Base-by-base conservation (phyloP, 2,329 filamentous ascomycete genomes). In the Lachnellula arida region DNA sequence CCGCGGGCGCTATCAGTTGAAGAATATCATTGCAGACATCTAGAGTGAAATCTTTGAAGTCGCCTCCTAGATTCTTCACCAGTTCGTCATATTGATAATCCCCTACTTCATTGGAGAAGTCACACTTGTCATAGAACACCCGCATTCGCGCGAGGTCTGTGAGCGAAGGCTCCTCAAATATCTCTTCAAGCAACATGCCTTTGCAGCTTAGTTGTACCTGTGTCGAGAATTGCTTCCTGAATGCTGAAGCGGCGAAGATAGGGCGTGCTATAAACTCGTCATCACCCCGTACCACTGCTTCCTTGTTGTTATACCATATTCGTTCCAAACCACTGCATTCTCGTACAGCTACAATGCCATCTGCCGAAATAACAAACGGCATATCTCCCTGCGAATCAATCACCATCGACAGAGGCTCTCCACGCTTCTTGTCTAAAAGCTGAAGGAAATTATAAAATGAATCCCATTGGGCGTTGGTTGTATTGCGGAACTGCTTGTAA, bases 361-460 rank as follows among this genome's bases (percentile, higher is more conserved):
- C 92, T 1, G 92, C 85, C 65, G 91, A 87, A 4, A 96, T 79
- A 47, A 95, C 80, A 91, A 91, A 97, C 1, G 90, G 82, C 75
- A 92, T 81, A 49, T 87, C 85, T 9, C 81, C 79, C 48, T 82
- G 78, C 0, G 80, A 71, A 66, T 97, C 94, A 54, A 89, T 85
- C 0, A 86, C 82, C 46, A 97, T 76, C 1, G 89, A 86, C 46
- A 97, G 74, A 0, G 89, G 87, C 67, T 97, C 92, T 17, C 88
- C 87, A 66, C 92, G 81, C 66, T 90, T 87, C 66, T 88, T 91
- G 69, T 97, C 91, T 42, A 99, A 76, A 69, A 96, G 92, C 12
- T 89, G 79, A 17, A 96, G 80, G 17, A 97, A 79, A 34, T 91
- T 85, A 75, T 91, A 96, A 72, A 96, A 96, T 50, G 89, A 84